These are phyloP conservation scores for Psilocybe mexicana DNA, from an alignment of 1,284 basidiomycete species.

Conservation along the genomic window DNA sequence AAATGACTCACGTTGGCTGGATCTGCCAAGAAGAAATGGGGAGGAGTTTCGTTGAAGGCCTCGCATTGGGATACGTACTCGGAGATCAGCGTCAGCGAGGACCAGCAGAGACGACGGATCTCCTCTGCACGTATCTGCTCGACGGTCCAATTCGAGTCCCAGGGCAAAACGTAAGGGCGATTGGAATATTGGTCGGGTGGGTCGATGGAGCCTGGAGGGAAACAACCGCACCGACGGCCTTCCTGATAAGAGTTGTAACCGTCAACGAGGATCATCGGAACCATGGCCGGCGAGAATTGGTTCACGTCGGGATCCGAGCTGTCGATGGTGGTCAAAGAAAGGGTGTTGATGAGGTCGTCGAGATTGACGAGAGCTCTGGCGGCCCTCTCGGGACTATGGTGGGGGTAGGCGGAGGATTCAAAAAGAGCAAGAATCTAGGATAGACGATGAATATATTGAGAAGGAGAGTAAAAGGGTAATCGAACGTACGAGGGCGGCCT, in stretches of 20 bases:
- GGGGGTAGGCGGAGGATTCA: conserved; percentile 71
- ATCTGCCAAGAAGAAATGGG: conserved; percentile 58
- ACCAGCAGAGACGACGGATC: conserved; percentile 72
- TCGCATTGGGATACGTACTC: conserved; percentile 66
- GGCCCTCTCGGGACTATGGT: conserved; percentile 56
- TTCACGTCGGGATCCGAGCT: conserved; percentile 52
- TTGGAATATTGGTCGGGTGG: conserved; percentile 40
- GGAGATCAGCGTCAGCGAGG: conserved; percentile 64
- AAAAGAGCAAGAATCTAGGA: conserved; percentile 69
- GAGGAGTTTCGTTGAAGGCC: conserved; percentile 57
- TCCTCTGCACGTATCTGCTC: conserved; percentile 64
- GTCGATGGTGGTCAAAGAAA: conserved; percentile 60
- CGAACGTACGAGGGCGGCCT: conserved; percentile 68
- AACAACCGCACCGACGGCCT: conserved; percentile 50
- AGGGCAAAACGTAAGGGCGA: conserved; percentile 56
- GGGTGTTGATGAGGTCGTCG: conserved; percentile 59
- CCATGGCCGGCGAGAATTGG: conserved; percentile 46
- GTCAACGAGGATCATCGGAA: conserved; percentile 45
- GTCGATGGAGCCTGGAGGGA: conserved; percentile 40
- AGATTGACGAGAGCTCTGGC: conserved; percentile 53
- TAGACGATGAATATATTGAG: neutral
- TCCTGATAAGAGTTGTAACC: conserved; percentile 24
- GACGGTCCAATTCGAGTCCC: conserved; percentile 57
- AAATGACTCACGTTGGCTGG: conserved; percentile 57
- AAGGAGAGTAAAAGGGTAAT: conserved; percentile 4